Base-by-base conservation (phyloP, 2,329 filamentous ascomycete genomes). In the Tympanopsis confertula region DNA sequence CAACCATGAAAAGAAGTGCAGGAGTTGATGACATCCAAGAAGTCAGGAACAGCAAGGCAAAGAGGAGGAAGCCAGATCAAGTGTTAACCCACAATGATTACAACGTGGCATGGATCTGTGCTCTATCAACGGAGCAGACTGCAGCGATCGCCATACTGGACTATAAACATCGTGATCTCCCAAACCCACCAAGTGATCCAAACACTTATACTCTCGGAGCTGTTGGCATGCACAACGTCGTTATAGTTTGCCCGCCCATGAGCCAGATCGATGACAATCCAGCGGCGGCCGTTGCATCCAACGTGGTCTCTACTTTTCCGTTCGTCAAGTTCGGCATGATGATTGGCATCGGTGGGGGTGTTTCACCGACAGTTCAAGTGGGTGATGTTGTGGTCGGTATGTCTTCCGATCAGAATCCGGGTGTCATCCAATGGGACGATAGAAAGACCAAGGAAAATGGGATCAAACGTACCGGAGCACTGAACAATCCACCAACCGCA, bases 321-420 rank as follows among this genome's bases (percentile, higher is more conserved):
- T 42, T 39, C 15, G 57, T 64, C 20, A 50, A 45, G 15, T 50
- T 65, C 28, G 54, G 53, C 2, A 47, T 68, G 2, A 55, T 68
- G 52, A 61, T 68, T 1, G 63, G 63, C 14, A 59, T 68, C 26
- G 62, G 58, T 13, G 47, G 50, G 18, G 52, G 48, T 15, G 36
- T 48, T 20, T 42, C 47, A 13, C 36, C 35, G 3, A 39, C 46
- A 22, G 38, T 51, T 20, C 39, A 44, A 14, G 41, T 53, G 1
- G 49, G 50, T 7, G 50, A 52, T 40, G 41, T 52, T 1, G 50
- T 53, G 2, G 47, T 52, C n/a, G 41, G 49, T 20, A 39, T 38
- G 2, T 44, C 48, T 1, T 20, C 4, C 2, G 39, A 20, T 26
- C 13, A 20, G n/a, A n/a, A n/a, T 26, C 44, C 46, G 2, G 48